Conservation (phyloP, 2,329 filamentous ascomycete genomes). For the Ascochyta pisi region DNA sequence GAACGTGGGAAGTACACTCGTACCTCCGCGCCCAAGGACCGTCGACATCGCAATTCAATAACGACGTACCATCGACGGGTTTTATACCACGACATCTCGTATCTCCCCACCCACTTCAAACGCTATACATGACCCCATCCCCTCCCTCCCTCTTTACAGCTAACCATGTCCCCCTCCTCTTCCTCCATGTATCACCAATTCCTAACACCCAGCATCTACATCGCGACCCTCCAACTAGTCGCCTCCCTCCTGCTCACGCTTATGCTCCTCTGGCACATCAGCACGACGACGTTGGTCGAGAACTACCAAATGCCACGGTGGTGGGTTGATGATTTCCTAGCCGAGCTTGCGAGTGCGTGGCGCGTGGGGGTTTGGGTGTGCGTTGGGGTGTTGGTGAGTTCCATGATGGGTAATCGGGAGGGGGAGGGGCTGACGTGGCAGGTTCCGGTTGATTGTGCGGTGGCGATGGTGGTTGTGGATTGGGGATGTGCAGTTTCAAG, state of each 20-base stretch:
- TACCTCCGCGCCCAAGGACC: too few species aligned
- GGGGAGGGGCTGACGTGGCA: background rate
- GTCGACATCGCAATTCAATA: too few species aligned
- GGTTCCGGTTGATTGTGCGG: constrained; percentile 18
- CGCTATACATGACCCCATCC: background rate
- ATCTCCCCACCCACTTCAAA: too few species aligned
- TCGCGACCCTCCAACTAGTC: constrained; percentile 19
- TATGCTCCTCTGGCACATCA: constrained; percentile 32
- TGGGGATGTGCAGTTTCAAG: constrained; percentile 24
- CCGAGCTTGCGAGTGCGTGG: constrained; percentile 11
- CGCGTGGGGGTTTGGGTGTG: constrained; percentile 19
- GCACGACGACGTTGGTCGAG: constrained; percentile 21
- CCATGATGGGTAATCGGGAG: background rate
- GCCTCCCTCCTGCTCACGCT: constrained; percentile 23
- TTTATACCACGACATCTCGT: too few species aligned
- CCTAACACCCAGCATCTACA: constrained; percentile 12
- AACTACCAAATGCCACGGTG: constrained; percentile 26
- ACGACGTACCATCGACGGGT: too few species aligned
- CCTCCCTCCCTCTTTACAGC: background rate
- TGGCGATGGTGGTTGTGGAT: constrained; percentile 22
- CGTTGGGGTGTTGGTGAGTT: constrained; percentile 16
- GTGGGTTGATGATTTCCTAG: constrained; percentile 18
- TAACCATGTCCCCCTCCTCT: background rate
- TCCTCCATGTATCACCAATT: background rate
- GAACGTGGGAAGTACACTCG: too few species aligned